A percentile compares a stretch with the other conserved stretches of the same genome.
Evolutionary conservation across 2,329 filamentous ascomycete genomes (phyloP).

Genomic region (Lizonia empirigonia): DNA sequence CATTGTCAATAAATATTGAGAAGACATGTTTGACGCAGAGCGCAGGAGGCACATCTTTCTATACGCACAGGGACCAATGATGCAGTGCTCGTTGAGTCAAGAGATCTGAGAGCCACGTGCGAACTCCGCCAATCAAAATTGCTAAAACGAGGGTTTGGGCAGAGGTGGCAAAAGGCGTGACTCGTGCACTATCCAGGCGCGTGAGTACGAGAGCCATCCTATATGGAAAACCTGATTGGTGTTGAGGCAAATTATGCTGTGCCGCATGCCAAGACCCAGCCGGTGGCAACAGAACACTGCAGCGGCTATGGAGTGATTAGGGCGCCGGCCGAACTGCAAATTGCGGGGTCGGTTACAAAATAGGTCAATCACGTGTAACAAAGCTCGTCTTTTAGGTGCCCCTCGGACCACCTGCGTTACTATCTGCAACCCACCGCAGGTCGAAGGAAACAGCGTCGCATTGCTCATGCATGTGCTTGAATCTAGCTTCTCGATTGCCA

Average conservation of each 20-base stretch:
- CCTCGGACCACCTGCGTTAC: neutral
- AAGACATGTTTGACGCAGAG: neutral
- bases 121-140: no score
- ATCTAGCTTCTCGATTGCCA: neutral
- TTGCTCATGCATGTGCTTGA: neutral
- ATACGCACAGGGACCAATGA: neutral
- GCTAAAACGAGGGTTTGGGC: no score
- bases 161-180: no score
- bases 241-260: neutral
- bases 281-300: no score
- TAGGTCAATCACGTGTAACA: neutral
- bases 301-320: neutral
- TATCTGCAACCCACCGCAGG: neutral
- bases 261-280: neutral
- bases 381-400: neutral
- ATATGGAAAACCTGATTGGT: neutral
- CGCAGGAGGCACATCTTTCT: neutral
- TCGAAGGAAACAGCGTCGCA: neutral
- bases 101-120: no score
- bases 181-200: no score
- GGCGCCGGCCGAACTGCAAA: neutral
- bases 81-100: no score
- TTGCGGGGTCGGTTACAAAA: neutral
- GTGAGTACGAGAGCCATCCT: neutral
- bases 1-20: neutral